Evolutionary conservation across 495 filamentous ascomycete genomes (phyloP).

Genomic region (Neurospora tetrasperma): DNA sequence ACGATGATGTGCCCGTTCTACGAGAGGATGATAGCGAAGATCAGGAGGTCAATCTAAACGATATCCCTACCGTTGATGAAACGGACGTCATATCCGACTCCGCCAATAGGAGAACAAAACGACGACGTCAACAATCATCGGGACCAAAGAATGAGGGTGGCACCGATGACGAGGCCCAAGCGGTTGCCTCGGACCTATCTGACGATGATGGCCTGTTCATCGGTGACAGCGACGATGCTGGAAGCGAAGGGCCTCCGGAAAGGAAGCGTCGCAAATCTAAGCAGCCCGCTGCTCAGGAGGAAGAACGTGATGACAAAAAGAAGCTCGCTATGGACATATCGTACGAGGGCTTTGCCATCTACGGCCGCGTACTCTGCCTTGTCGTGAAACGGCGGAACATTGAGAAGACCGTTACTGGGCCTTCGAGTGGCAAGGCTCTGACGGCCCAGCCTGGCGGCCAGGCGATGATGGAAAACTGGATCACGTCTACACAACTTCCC

Average conservation of each 20-base stretch:
- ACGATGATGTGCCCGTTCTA: slow-evolving; percentile 28
- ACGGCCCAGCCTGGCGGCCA: slow-evolving; percentile 42
- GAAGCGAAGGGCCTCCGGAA: slow-evolving; percentile 25
- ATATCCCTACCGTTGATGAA: slow-evolving; percentile 33
- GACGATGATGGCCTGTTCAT: slow-evolving; percentile 27
- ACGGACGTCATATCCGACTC: slow-evolving; percentile 18
- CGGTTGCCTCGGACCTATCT: slow-evolving; percentile 11
- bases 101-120: slow-evolving; percentile 22
- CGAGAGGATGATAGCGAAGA: slow-evolving; percentile 31
- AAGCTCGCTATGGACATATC: slow-evolving; percentile 73
- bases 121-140: slow-evolving; percentile 14
- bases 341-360: slow-evolving; percentile 93
- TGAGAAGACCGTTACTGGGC: slow-evolving; percentile 15
- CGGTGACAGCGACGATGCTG: slow-evolving; percentile 4
- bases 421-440: slow-evolving; percentile 20
- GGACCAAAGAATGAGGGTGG: slow-evolving; percentile 17
- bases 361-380: slow-evolving; percentile 81
- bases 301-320: slow-evolving; percentile 69
- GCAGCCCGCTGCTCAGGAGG: slow-evolving; percentile 18
- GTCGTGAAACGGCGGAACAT: slow-evolving; percentile 58
- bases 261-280: slow-evolving; percentile 40
- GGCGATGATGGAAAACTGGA: slow-evolving; percentile 90
- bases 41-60: slow-evolving; percentile 29
- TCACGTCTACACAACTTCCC: slow-evolving; percentile 58
- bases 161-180: slow-evolving; percentile 13